A percentile compares a stretch with the other conserved stretches of the same genome.
Evolutionary conservation across 306 rosid species (phyloP).

Genomic region (Geum urbanum): DNA sequence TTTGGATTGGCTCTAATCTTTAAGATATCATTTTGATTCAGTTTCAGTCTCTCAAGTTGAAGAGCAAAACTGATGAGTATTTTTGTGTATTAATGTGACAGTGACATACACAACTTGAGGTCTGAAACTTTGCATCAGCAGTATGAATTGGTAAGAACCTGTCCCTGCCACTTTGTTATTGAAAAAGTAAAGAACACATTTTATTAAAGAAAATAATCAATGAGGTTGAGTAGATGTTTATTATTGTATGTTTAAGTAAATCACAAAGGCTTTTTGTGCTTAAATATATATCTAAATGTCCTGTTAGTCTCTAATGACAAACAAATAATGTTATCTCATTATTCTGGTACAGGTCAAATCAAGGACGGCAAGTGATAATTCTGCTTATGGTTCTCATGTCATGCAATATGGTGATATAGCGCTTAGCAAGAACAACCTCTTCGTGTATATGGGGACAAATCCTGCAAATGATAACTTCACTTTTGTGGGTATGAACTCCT

Average conservation of each 20-base stretch:
- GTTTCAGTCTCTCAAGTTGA: background rate
- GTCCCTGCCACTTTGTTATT: conserved; percentile 10
- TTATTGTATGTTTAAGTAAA: background rate
- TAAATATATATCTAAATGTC: background rate
- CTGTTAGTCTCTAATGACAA: conserved; percentile 3
- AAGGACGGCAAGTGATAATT: conserved; percentile 57
- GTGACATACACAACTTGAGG: conserved; percentile 74
- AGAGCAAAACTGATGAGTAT: background rate
- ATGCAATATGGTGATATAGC: conserved; percentile 82
- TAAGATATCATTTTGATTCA: background rate
- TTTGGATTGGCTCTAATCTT: background rate
- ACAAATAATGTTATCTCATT: background rate
- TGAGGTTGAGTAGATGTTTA: background rate
- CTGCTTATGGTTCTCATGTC: conserved; percentile 77
- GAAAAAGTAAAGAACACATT: background rate
- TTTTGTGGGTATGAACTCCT: conserved; percentile 57
- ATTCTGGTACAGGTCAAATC: conserved; percentile 60
- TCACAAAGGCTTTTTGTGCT: background rate
- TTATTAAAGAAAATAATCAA: background rate
- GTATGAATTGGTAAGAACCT: conserved; percentile 67
- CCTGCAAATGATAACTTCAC: conserved; percentile 87
- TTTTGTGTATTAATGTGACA: conserved; percentile 38
- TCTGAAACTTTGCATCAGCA: conserved; percentile 82
- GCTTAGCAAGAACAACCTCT: conserved; percentile 44
- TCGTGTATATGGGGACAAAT: conserved; percentile 69